Conservation (phyloP, 129 eudicot genomes). For the Artemisia argyi region DNA sequence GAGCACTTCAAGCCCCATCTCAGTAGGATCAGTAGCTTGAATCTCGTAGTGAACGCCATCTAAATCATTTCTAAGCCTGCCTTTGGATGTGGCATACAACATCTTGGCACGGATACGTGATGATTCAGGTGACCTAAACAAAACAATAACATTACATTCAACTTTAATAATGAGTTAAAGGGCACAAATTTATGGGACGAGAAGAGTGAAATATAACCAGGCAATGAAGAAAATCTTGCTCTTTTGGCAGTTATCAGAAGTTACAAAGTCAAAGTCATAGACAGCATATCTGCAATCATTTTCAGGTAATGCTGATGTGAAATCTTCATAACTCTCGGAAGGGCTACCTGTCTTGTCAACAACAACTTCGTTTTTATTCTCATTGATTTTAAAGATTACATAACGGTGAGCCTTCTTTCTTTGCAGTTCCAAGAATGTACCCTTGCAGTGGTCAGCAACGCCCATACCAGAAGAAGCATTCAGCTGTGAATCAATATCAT, state of each 20-base stretch:
- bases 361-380: conserved; percentile 53
- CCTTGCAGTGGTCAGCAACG: conserved; percentile 50
- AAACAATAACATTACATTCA: not conserved
- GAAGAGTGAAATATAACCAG: conserved; percentile 31
- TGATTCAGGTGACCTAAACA: conserved; percentile 6
- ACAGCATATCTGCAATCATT: conserved; percentile 66
- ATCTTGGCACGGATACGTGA: conserved; percentile 62
- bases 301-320: conserved; percentile 51
- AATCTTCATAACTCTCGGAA: conserved; percentile 55
- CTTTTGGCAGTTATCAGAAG: conserved; percentile 63
- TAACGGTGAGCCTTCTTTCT: conserved; percentile 61
- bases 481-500: conserved; percentile 25
- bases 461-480: conserved; percentile 58
- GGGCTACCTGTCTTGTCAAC: conserved; percentile 57
- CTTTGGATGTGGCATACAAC: conserved; percentile 64
- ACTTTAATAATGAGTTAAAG: not conserved
- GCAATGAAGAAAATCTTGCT: conserved; percentile 61
- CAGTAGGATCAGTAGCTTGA: conserved; percentile 70
- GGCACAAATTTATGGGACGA: not conserved
- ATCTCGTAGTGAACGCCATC: conserved; percentile 69
- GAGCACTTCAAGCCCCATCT: conserved; percentile 63
- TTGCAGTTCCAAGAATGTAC: conserved; percentile 44
- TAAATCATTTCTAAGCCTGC: conserved; percentile 51
- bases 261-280: conserved; percentile 57
- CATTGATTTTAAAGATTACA: conserved; percentile 54